Base-by-base conservation (phyloP, 768 basidiomycete genomes). In the Bullera alba region DNA sequence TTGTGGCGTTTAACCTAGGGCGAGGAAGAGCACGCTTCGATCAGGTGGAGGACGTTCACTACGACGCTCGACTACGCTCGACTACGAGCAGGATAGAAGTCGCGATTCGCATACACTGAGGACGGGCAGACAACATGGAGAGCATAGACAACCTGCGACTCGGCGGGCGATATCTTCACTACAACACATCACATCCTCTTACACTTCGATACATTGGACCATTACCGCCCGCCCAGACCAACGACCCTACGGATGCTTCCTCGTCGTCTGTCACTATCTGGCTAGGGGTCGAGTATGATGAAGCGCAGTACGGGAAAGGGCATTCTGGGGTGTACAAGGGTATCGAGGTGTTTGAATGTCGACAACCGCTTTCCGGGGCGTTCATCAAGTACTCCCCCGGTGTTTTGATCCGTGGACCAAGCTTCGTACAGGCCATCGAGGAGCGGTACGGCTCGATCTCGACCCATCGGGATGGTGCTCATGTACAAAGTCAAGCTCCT, bases 261-360 rank as follows among this genome's bases (percentile, higher is more conserved):
- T 19, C 29, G 19, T 35, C 45, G 4, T 19, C n/a, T 35, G 12
- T 26, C 45, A 46, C 17, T 2, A 22, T 72, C 12, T 97, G 92
- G 92, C 77, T 91, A n/a, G 93, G 93, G n/a, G 80, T 96, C 41
- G 93, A 97, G 74, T 97, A 92, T 87, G 93, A 97, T 65, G 83
- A 89, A 62, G 79, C 83, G 17, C 53, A 69, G 6, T 80, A 90
- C 50, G 93, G 93, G 23, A 92, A 86, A 70, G 56, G 56, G 2
- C 91, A 96, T 69, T 81, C 85, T 59, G 93, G 93, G 5, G 67
- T 77, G 57, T 86, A 88, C 65, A 82, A 87, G 57, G 84, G 82
- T 41, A 79, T 77, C 55, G 78, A 76, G 34, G 91, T 93, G 72
- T 97, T 96, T 70, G 64, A 74, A 38, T 48, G 51, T 10, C 35